Base-by-base conservation (phyloP, 306 rosid genomes). In the Cucumis sativus region DNA sequence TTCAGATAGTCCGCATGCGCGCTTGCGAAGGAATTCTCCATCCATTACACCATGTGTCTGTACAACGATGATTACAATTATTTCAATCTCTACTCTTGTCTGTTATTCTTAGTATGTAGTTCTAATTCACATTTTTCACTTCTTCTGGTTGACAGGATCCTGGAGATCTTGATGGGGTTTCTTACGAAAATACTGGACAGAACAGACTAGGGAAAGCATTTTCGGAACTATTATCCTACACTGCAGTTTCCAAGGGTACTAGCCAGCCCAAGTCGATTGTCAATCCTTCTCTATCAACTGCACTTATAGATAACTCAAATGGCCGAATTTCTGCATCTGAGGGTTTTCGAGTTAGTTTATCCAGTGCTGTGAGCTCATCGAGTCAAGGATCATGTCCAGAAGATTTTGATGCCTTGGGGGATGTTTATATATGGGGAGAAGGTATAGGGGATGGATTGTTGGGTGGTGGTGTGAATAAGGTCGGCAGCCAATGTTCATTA, bases 291-390 rank as follows among this genome's bases (percentile, higher is more conserved):
- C 75, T 82, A 14, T 84, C 96, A 72, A 80, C 89, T 63, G 89
- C 74, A 37, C 86, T 91, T 61, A 74, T 76, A 79, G 97, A 92
- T 74, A 88, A 86, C 83, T 82, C 92, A 72, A 89, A 88, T 82
- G 87, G 87, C 84, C 91, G 89, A 80, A 89, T 23, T 82, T 92
- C 97, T 72, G 80, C 91, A 66, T 79, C 96, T 54, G 97, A 95
- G 76, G 80, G 85, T 23, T 18, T 87, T 83, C 97, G 97, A 78
- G 89, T 90, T 78, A 95, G 98, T 85, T 84, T 88, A 83, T 95
- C 98, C 57, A 95, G 97, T 86, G 97, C 91, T 15, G 90, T 95
- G 60, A 95, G 97, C 86, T 95, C 97, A 67, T 95, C 98, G 69
- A 95, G 98, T 82, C 98, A 89, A 83, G 88, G 97, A 74, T 95